Conservation (phyloP, 805 yeast species). For the Yueomyces sinensis region DNA sequence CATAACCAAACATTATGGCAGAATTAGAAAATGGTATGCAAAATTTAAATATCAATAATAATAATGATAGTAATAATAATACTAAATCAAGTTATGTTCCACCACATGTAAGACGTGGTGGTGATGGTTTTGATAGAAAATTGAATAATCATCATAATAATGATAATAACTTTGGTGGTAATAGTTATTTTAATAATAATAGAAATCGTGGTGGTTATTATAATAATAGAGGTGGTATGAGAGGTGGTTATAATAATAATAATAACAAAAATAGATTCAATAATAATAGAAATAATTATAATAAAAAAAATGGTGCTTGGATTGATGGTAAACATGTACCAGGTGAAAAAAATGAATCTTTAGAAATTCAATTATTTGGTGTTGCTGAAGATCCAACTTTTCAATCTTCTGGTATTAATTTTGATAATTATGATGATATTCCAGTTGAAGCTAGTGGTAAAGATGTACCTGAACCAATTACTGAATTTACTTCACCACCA, state of each 20-base stretch:
- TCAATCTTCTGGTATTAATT: slow-evolving; percentile 95
- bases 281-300: slow-evolving; percentile 30
- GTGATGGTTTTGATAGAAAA: slow-evolving; percentile 7
- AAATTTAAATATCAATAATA: slow-evolving; percentile 36
- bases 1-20: slow-evolving; percentile 33
- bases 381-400: slow-evolving; percentile 46
- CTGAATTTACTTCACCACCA: slow-evolving; percentile 83
- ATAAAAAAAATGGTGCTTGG: no score
- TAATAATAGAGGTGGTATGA: slow-evolving; percentile 28
- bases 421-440: slow-evolving; percentile 95
- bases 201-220: slow-evolving; percentile 18
- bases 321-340: slow-evolving; percentile 81
- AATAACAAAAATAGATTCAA: slow-evolving; percentile 12
- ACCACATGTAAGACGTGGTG: slow-evolving; percentile 31
- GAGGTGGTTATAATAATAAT: slow-evolving; percentile 25
- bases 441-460: slow-evolving; percentile 98
- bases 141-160: slow-evolving; percentile 20
- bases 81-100: slow-evolving; percentile 29
- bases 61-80: slow-evolving; percentile 6
- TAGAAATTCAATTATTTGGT: slow-evolving; percentile 80
- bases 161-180: slow-evolving; percentile 14
- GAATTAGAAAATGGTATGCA: slow-evolving; percentile 46
- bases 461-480: slow-evolving; percentile 86
- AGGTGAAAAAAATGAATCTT: slow-evolving; percentile 51
- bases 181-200: slow-evolving; percentile 21